Percentiles rank a stretch among this genome's conserved stretches.
These are phyloP conservation scores for Baorangia bicolor DNA, from an alignment of 768 basidiomycete species.

Conservation along the genomic window DNA sequence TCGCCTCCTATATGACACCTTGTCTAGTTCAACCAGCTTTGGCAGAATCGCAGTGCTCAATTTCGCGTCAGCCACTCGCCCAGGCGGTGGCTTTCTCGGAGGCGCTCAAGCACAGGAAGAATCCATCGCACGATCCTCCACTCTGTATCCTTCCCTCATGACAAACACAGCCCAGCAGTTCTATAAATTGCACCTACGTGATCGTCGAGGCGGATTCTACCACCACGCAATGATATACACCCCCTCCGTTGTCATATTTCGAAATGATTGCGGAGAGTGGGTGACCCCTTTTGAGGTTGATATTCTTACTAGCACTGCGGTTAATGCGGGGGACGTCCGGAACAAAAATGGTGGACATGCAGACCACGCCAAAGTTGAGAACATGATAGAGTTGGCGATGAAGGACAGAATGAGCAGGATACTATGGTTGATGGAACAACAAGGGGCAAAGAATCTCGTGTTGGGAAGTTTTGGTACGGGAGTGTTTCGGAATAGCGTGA, in stretches of 20 bases:
- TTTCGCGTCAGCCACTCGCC: constrained; percentile 73
- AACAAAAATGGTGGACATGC: constrained; percentile 17
- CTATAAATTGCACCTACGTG: constrained; percentile 56
- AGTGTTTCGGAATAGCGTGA: constrained; percentile 66
- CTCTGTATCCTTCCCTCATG: constrained; percentile 62
- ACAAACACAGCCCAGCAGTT: constrained; percentile 55
- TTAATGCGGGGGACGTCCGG: constrained; percentile 61
- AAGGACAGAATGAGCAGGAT: constrained; percentile 70
- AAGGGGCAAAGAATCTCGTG: constrained; percentile 58
- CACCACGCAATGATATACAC: constrained; percentile 80
- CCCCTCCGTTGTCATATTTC: constrained; percentile 59
- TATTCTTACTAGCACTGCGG: constrained; percentile 70
- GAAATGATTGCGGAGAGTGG: constrained; percentile 60
- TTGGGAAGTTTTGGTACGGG: constrained; percentile 80
- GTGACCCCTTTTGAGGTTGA: constrained; percentile 58
- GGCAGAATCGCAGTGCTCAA: constrained; percentile 63
- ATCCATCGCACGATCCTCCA: constrained; percentile 74
- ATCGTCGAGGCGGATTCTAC: constrained; percentile 56
- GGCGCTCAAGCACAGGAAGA: constrained; percentile 83
- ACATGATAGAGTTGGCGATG: constrained; percentile 55
- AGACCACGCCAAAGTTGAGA: constrained; percentile 23
- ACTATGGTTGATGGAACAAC: constrained; percentile 60
- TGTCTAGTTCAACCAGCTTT: constrained; percentile 9
- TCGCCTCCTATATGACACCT: constrained; percentile 35
- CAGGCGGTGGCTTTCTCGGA: constrained; percentile 72